Evolutionary conservation across 139 green algal species (phyloP).

Genomic region (Nannochloris sp.): DNA sequence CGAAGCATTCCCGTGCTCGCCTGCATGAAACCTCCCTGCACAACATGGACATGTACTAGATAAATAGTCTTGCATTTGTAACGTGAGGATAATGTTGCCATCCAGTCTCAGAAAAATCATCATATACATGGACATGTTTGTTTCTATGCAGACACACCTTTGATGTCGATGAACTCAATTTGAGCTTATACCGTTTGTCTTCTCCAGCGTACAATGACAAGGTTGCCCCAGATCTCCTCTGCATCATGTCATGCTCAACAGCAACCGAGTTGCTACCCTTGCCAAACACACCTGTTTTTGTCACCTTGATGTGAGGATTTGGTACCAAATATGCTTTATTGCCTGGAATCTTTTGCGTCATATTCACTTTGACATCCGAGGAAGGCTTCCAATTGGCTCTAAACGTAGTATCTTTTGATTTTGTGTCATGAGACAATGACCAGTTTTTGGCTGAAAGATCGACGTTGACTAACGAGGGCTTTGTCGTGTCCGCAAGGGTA

Average conservation of each 20-base stretch:
- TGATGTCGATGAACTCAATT: not conserved
- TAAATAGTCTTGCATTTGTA: too few species aligned
- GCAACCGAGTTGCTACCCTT: not conserved
- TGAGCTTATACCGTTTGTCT: slow-evolving; percentile 5
- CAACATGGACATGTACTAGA: not conserved
- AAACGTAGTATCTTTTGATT: slow-evolving; percentile 5
- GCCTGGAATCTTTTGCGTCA: slow-evolving; percentile 2
- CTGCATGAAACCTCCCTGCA: not conserved
- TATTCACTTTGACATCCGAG: not conserved
- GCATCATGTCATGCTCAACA: not conserved
- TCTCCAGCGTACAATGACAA: slow-evolving; percentile 1
- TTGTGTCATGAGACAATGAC: not conserved
- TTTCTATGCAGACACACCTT: too few species aligned
- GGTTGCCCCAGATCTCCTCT: not conserved
- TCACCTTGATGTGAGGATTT: slow-evolving; percentile 3
- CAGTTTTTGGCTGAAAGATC: not conserved
- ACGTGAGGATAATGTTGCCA: too few species aligned
- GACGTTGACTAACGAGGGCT: too few species aligned
- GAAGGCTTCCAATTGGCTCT: not conserved
- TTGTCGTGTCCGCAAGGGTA: too few species aligned
- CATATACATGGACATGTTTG: slow-evolving; percentile 1
- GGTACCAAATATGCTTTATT: slow-evolving; percentile 3
- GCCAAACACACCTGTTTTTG: not conserved
- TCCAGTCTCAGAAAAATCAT: too few species aligned
- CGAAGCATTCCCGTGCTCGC: not conserved